Conservation (phyloP, 169 alveolate genomes). For the Plasmodium sp. region DNA sequence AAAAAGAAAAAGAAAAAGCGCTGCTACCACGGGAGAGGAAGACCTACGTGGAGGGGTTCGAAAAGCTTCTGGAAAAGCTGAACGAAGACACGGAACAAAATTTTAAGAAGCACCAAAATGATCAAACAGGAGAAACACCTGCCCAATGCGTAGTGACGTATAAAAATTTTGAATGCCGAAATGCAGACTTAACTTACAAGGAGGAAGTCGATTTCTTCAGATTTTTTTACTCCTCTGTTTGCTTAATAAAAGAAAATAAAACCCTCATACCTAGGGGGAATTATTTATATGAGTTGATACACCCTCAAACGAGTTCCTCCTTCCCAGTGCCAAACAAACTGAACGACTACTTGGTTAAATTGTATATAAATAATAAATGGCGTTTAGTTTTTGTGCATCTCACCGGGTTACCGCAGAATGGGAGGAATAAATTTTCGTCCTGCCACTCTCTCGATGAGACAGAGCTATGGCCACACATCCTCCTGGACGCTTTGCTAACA, state of each 20-base stretch:
- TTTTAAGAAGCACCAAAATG: background rate
- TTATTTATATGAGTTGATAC: conserved; percentile 57
- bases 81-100: background rate
- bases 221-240: conserved; percentile 43
- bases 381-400: conserved; percentile 50
- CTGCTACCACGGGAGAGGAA: background rate
- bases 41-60: conserved; percentile 5
- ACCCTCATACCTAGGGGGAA: conserved; percentile 42
- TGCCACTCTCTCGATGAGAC: conserved; percentile 15
- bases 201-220: conserved; percentile 10
- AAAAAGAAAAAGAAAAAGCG: no score
- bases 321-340: conserved; percentile 57
- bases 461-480: conserved; percentile 41
- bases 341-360: conserved; percentile 52
- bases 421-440: conserved; percentile 1
- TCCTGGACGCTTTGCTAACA: conserved; percentile 50
- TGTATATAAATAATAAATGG: conserved; percentile 70
- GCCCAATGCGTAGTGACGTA: conserved; percentile 14
- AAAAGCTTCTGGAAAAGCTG: conserved; percentile 10
- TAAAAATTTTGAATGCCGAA: conserved; percentile 39
- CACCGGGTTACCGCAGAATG: background rate
- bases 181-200: conserved; percentile 15
- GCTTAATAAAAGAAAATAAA: conserved; percentile 56
- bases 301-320: conserved; percentile 47
- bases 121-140: background rate